These are phyloP conservation scores for Chloromonas sp. DNA, from an alignment of 163 green algal species.

Conservation along the genomic window DNA sequence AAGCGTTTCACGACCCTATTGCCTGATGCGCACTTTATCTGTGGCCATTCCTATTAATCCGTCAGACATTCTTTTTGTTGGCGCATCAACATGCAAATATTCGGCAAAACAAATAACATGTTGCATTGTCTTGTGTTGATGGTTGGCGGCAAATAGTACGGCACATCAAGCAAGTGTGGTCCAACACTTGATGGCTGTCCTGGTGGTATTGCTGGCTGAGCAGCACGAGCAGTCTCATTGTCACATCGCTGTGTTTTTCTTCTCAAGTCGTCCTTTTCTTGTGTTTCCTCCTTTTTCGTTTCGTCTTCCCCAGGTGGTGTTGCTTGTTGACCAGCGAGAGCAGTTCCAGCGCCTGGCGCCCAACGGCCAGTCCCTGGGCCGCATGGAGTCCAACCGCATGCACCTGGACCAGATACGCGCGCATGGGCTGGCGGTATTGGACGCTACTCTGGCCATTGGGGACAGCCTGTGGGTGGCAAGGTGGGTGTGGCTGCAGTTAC, in stretches of 20 bases:
- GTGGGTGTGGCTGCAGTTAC: not conserved
- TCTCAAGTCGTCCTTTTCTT: not conserved
- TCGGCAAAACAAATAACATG: no score
- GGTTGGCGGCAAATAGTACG: not conserved
- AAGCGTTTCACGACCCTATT: no score
- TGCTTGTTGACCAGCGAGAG: slow-evolving; percentile 69
- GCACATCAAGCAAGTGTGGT: not conserved
- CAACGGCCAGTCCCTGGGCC: not conserved
- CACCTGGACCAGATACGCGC: slow-evolving; percentile 3
- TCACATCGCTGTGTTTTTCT: not conserved
- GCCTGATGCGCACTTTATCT: no score
- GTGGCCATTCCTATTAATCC: no score
- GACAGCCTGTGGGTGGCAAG: slow-evolving; percentile 6
- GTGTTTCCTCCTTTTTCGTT: not conserved
- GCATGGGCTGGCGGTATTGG: slow-evolving; percentile 18
- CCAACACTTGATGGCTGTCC: not conserved
- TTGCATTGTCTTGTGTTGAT: no score
- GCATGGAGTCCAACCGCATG: slow-evolving; percentile 2
- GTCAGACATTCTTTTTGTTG: no score
- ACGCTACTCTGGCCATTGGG: slow-evolving; percentile 16
- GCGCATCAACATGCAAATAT: no score
- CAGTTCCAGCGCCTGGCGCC: slow-evolving; percentile 12
- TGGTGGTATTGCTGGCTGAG: not conserved
- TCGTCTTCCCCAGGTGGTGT: slow-evolving; percentile 40
- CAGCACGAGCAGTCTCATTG: not conserved